Evolutionary conservation across 371 early-diverging fungal genomes (phyloP).

Genomic region (Smittium culicis): DNA sequence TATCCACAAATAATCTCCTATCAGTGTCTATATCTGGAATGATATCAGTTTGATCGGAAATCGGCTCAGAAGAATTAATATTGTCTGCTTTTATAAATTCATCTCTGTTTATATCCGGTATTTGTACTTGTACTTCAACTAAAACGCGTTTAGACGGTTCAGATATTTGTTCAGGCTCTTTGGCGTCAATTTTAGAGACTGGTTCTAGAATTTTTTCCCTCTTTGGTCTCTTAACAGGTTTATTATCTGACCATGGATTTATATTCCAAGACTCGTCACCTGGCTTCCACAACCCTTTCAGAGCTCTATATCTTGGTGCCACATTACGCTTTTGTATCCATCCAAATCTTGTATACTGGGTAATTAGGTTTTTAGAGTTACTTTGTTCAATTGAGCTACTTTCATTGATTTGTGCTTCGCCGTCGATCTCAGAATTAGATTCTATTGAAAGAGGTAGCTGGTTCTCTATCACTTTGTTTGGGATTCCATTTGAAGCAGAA

Average conservation of each 20-base stretch:
- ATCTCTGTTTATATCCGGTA: no score
- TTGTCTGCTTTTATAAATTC: no score
- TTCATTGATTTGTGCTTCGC: constrained; percentile 33
- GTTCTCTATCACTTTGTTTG: neutral
- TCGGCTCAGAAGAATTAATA: no score
- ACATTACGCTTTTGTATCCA: constrained; percentile 28
- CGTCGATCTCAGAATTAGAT: constrained; percentile 22
- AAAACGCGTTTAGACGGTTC: no score
- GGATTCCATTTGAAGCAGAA: constrained; percentile 3
- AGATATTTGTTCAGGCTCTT: neutral
- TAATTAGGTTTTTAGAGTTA: neutral
- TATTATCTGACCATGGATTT: constrained; percentile 24
- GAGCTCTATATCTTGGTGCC: constrained; percentile 27
- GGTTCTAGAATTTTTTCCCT: neutral
- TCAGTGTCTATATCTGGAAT: no score
- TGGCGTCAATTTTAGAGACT: neutral
- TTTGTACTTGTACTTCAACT: no score
- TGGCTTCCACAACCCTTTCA: constrained; percentile 26
- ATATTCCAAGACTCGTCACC: constrained; percentile 32
- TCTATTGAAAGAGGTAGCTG: neutral
- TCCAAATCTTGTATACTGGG: constrained; percentile 18
- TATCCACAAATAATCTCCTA: no score
- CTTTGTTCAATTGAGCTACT: neutral
- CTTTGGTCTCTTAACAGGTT: neutral
- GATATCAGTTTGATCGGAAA: no score